A percentile compares a stretch with the other conserved stretches of the same genome.
Evolutionary conservation across 768 basidiomycete species (phyloP).

Genomic region (Panus rudis): DNA sequence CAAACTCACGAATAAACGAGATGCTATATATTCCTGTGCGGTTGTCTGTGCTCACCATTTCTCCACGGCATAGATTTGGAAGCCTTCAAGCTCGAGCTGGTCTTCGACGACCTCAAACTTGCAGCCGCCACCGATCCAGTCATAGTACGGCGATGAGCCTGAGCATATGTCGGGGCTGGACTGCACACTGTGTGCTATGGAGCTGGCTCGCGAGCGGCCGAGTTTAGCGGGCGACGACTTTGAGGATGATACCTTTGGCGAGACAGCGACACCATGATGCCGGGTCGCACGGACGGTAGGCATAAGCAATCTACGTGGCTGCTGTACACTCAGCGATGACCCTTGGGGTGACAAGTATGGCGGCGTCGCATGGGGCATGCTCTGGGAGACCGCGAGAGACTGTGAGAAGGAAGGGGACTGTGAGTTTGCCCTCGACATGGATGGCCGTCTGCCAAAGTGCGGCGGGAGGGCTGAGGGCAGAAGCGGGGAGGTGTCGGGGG

Average conservation of each 20-base stretch:
- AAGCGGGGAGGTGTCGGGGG: constrained; percentile 4
- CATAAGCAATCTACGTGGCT: constrained; percentile 15
- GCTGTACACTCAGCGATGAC: constrained; percentile 9
- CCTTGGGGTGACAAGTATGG: constrained; percentile 15
- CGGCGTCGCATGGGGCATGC: too few relatives aligned
- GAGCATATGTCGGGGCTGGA: constrained; percentile 13
- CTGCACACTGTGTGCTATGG: constrained; percentile 12
- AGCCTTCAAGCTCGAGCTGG: constrained; percentile 47
- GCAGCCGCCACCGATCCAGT: constrained; percentile 38
- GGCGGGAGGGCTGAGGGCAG: constrained; percentile 7
- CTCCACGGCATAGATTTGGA: constrained; percentile 83
- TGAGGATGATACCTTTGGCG: constrained; percentile 6
- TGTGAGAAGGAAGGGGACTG: constrained; percentile 7
- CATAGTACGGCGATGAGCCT: constrained; percentile 10
- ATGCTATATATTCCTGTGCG: neutral
- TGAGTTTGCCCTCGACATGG: constrained; percentile 11
- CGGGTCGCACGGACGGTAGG: constrained; percentile 18
- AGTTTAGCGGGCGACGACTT: constrained; percentile 14
- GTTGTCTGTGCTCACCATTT: constrained; percentile 58
- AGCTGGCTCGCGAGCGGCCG: constrained; percentile 17
- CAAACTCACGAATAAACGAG: neutral
- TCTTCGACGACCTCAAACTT: constrained; percentile 45
- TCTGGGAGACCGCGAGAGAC: constrained; percentile 11
- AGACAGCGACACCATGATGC: neutral
- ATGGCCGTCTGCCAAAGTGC: too few relatives aligned